Base-by-base conservation (phyloP, 495 filamentous ascomycete genomes). In the Aspergillus funiculosus region DNA sequence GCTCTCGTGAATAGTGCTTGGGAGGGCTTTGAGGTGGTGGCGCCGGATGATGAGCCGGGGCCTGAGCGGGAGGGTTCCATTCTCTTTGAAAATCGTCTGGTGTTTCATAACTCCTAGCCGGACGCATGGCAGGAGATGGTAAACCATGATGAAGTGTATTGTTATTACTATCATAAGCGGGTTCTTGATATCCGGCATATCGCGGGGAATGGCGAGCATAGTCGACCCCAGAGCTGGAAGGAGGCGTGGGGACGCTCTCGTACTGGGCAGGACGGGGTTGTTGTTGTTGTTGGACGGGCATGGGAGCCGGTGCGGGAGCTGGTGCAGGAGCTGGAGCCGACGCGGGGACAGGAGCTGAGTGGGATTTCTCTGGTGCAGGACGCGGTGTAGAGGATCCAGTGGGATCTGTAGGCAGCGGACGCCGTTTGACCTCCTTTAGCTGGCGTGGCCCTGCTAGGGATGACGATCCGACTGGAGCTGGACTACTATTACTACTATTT, bases 321-420 rank as follows among this genome's bases (percentile, higher is more conserved):
- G n/a, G n/a, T n/a, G n/a, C n/a, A n/a, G n/a, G n/a, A n/a, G n/a
- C n/a, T n/a, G n/a, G n/a, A n/a, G n/a, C n/a, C n/a, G n/a, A n/a
- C n/a, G n/a, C n/a, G n/a, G n/a, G n/a, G n/a, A n/a, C n/a, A n/a
- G n/a, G n/a, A 15, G 65, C 56, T 8, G 56, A 54, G 6, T 59
- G 54, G 4, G 43, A 27, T 15, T 64, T 58, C 15, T 67, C 67
- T 10, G 55, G 46, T 15, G 51, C 25, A 27, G 62, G 62, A 24
- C 57, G 54, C 17, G 56, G 46, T 18, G 62, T 37, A 10, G 51
- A 14, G 3, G 53, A 49, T 5, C 73, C 78, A 36, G 81, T 71
- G 6, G 85, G 83, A 59, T 87, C 82, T 6, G 78, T 75, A 4
- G 89, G 89, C 34, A 95, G 61, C 2, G 89, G 89, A 25, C 89